Evolutionary conservation across 495 filamentous ascomycete genomes (phyloP).

Genomic region (Xylaria longipes): DNA sequence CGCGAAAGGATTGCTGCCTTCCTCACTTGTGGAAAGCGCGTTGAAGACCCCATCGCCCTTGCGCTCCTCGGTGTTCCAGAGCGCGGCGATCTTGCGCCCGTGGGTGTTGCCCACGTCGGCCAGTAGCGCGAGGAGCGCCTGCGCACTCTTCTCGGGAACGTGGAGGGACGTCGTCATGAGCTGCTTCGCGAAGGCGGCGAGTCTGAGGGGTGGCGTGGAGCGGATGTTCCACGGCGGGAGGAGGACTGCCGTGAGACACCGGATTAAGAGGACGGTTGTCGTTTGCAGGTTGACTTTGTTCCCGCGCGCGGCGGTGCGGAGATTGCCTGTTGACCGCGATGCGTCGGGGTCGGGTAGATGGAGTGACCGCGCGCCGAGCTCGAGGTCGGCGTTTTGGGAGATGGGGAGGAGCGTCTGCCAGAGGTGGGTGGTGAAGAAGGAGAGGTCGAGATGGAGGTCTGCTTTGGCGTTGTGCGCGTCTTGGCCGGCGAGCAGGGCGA

Average conservation of each 20-base stretch:
- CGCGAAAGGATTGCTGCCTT: slow-evolving; percentile 68
- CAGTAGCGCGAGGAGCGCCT: slow-evolving; percentile 77
- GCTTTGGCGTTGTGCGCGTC: slow-evolving; percentile 70
- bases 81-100: slow-evolving; percentile 67
- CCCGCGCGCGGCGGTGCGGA: slow-evolving; percentile 33
- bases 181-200: slow-evolving; percentile 93
- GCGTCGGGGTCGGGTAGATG: slow-evolving; percentile 77
- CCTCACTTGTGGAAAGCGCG: slow-evolving; percentile 48
- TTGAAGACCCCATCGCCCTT: slow-evolving; percentile 69
- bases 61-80: slow-evolving; percentile 91
- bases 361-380: slow-evolving; percentile 79
- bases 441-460: slow-evolving; percentile 82
- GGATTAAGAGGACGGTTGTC: slow-evolving; percentile 86
- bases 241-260: slow-evolving; percentile 79
- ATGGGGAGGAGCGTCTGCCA: slow-evolving; percentile 82
- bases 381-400: slow-evolving; percentile 82
- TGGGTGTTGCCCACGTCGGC: slow-evolving; percentile 76
- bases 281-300: slow-evolving; percentile 92
- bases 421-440: slow-evolving; percentile 92
- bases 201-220: slow-evolving; percentile 72
- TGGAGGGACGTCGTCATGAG: slow-evolving; percentile 82
- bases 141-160: slow-evolving; percentile 82
- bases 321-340: slow-evolving; percentile 36
- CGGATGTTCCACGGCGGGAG: slow-evolving; percentile 67
- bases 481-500: slow-evolving; percentile 90